Evolutionary conservation across 2,329 filamentous ascomycete species (phyloP).

Genomic region (Venturia carpophila): DNA sequence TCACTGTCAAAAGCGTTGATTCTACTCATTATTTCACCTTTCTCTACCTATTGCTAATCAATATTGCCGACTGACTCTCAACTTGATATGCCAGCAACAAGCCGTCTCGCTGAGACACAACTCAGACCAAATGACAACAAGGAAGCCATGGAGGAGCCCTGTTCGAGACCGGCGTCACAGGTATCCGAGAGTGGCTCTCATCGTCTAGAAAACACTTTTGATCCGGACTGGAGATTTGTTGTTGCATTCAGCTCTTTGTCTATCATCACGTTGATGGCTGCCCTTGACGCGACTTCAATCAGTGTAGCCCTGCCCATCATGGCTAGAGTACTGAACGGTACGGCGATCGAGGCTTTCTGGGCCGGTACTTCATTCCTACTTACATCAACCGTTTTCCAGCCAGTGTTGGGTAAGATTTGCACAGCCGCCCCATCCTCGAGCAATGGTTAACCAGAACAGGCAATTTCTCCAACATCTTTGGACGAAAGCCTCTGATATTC

Average conservation of each 20-base stretch:
- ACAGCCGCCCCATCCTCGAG: not conserved
- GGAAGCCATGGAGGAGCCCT: constrained; percentile 5
- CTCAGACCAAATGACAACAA: not conserved
- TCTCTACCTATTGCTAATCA: not conserved
- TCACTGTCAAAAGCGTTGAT: too few relatives aligned
- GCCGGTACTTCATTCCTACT: constrained; percentile 35
- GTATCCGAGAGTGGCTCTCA: not conserved
- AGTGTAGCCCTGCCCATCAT: constrained; percentile 49
- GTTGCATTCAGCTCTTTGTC: constrained; percentile 46
- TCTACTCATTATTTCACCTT: not conserved
- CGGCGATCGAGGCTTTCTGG: constrained; percentile 37
- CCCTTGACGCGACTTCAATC: constrained; percentile 58
- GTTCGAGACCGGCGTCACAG: constrained; percentile 12
- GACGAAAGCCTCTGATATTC: constrained; percentile 33
- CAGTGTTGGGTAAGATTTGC: constrained; percentile 28
- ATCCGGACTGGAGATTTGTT: constrained; percentile 31
- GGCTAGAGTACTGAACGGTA: constrained; percentile 30
- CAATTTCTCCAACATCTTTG: constrained; percentile 33
- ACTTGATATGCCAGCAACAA: not conserved
- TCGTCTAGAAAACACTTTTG: constrained; percentile 20
- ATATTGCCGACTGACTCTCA: not conserved
- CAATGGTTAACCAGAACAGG: not conserved
- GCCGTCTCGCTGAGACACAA: not conserved
- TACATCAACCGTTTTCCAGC: constrained; percentile 36
- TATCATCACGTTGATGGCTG: constrained; percentile 49